Conservation (phyloP, 495 filamentous ascomycete genomes). For the Penicillium malachiteum region DNA sequence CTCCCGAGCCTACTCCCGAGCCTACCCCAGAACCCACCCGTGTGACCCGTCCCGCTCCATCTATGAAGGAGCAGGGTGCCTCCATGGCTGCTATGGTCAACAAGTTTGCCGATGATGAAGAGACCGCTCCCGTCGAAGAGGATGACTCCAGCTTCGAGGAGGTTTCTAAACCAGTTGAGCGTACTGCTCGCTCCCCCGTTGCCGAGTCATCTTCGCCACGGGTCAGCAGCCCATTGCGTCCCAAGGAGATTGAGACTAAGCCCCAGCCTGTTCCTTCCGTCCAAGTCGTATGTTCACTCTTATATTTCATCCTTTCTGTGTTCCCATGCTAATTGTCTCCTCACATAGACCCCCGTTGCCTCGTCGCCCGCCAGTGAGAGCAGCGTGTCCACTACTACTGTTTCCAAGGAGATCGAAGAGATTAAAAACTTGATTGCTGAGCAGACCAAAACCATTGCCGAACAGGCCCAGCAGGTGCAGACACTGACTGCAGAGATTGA, state of each 20-base stretch:
- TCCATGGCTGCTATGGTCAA: conserved; percentile 80
- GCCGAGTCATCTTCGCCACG: conserved; percentile 29
- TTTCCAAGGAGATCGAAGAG: conserved; percentile 42
- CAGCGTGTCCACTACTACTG: conserved; percentile 17
- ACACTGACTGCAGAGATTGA: conserved; percentile 46
- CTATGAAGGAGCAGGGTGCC: conserved; percentile 76
- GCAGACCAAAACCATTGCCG: conserved; percentile 46
- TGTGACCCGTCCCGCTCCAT: conserved; percentile 56
- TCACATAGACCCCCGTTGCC: conserved; percentile 6
- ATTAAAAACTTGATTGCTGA: conserved; percentile 46
- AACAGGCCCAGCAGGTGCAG: conserved; percentile 46
- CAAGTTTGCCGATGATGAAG: conserved; percentile 78
- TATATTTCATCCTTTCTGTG: background rate
- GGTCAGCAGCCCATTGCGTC: conserved; percentile 37
- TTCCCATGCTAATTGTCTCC: conserved; percentile 19
- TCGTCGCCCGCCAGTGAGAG: conserved; percentile 24
- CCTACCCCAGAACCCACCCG: conserved; percentile 31
- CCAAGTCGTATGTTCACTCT: background rate
- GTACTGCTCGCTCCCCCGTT: conserved; percentile 30
- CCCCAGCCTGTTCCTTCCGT: conserved; percentile 9
- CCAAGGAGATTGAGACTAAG: conserved; percentile 31
- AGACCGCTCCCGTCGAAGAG: conserved; percentile 54
- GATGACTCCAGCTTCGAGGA: conserved; percentile 84
- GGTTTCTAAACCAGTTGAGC: conserved; percentile 63
- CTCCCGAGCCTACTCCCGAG: conserved; percentile 34